A percentile compares a stretch with the other conserved stretches of the same genome.
These are phyloP conservation scores for Candida tibetensis DNA, from an alignment of 805 yeast species.

Conservation along the genomic window DNA sequence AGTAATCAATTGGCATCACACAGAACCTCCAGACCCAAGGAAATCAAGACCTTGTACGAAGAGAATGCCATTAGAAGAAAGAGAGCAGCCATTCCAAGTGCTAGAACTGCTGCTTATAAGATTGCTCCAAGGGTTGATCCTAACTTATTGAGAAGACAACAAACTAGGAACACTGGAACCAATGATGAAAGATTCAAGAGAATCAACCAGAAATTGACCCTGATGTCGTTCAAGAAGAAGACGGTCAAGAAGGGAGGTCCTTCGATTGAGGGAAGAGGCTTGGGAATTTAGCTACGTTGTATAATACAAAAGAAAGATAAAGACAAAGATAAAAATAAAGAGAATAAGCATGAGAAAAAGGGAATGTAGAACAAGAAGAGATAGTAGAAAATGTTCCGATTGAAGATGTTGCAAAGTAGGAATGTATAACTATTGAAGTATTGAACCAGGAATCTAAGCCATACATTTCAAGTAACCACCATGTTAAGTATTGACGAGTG, in stretches of 20 bases:
- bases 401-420: too few species aligned
- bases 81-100: conserved; percentile 95
- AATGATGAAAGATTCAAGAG: conserved; percentile 81
- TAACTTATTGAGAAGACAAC: conserved; percentile 43
- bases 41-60: conserved; percentile 67
- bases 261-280: conserved; percentile 71
- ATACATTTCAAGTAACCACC: too few species aligned
- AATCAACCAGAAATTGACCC: conserved; percentile 57
- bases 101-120: conserved; percentile 82
- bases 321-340: too few species aligned
- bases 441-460: too few species aligned
- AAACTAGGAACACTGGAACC: conserved; percentile 44
- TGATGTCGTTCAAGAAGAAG: conserved; percentile 48
- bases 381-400: too few species aligned
- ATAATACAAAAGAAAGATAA: too few species aligned
- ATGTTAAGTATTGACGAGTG: too few species aligned
- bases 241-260: conserved; percentile 65
- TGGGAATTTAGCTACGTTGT: conserved; percentile 30
- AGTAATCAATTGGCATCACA: conserved; percentile 40
- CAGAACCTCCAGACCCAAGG: conserved; percentile 29
- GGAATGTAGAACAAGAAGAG: too few species aligned
- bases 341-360: too few species aligned
- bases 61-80: conserved; percentile 88
- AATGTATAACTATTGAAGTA: too few species aligned
- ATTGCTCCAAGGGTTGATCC: conserved; percentile 81